Conservation (phyloP, 73 alveolate species). For the Tetrahymena borealis region DNA sequence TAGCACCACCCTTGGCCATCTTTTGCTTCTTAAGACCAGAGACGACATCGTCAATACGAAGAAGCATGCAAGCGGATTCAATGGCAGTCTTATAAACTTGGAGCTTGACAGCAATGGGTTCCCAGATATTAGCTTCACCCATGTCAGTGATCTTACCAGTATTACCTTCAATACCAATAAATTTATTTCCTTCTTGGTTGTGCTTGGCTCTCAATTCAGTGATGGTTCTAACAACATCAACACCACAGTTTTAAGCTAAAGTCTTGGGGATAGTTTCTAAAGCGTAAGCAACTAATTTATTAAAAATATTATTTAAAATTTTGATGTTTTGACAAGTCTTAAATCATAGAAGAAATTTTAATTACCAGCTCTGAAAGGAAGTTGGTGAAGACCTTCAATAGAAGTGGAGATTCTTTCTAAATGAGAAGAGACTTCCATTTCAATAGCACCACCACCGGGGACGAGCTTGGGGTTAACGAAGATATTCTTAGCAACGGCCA, state of each 20-base stretch:
- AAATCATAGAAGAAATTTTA: not conserved
- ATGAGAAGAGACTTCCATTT: conserved; percentile 97
- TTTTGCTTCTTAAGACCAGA: conserved; percentile 87
- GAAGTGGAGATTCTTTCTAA: conserved; percentile 75
- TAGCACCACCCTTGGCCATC: conserved; percentile 28
- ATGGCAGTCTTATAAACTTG: conserved; percentile 89
- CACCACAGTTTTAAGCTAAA: conserved; percentile 94
- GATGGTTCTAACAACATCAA: conserved; percentile 95
- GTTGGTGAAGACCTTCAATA: conserved; percentile 86
- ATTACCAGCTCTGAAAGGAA: conserved; percentile 90
- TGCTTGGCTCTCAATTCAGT: conserved; percentile 98
- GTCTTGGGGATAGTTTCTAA: conserved; percentile 98
- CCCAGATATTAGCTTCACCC: conserved; percentile 92
- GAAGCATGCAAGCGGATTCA: conserved; percentile 86
- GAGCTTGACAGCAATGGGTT: conserved; percentile 95
- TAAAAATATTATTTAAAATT: not conserved
- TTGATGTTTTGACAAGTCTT: not conserved
- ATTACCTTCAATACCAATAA: conserved; percentile 97
- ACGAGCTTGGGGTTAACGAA: conserved; percentile 92
- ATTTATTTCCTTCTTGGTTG: conserved; percentile 61
- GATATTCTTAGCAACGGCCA: conserved; percentile 96
- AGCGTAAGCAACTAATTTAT: conserved; percentile 79
- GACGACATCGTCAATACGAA: conserved; percentile 95
- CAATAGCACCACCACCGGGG: conserved; percentile 99
- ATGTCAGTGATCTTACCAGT: conserved; percentile 92